These are phyloP conservation scores for Beauveria asiatica DNA, from an alignment of 2,329 filamentous ascomycete species.

Conservation along the genomic window DNA sequence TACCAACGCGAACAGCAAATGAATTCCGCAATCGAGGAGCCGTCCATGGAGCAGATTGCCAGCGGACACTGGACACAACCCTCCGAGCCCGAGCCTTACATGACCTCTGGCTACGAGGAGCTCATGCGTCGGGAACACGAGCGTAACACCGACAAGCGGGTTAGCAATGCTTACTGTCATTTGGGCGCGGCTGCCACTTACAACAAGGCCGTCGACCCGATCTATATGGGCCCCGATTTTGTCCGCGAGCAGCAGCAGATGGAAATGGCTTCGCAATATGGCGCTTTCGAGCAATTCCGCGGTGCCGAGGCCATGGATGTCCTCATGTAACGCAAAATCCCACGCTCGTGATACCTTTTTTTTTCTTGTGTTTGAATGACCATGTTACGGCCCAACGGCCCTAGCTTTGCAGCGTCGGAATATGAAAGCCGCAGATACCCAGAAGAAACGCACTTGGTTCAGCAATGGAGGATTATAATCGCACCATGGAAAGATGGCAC, in stretches of 20 bases:
- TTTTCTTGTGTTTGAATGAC: neutral
- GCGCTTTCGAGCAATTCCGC: conserved; percentile 45
- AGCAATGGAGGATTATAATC: conserved; percentile 1
- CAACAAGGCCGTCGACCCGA: conserved; percentile 56
- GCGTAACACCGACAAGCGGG: conserved; percentile 23
- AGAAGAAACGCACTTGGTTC: neutral
- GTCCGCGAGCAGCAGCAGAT: conserved; percentile 41
- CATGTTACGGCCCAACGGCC: neutral
- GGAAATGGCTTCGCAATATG: conserved; percentile 62
- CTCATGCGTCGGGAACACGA: conserved; percentile 58
- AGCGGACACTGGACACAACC: conserved; percentile 44
- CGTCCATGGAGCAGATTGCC: conserved; percentile 41
- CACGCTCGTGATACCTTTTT: neutral
- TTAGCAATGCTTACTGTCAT: conserved; percentile 35
- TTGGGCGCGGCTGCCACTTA: conserved; percentile 39
- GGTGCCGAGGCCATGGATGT: conserved; percentile 38
- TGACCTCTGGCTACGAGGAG: conserved; percentile 70
- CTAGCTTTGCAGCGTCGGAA: conserved; percentile 3
- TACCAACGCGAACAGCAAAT: conserved; percentile 41
- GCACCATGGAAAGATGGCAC: neutral
- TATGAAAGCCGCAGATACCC: conserved; percentile 8
- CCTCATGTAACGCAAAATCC: conserved; percentile 24
- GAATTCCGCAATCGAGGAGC: conserved; percentile 40
- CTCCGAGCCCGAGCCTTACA: conserved; percentile 67
- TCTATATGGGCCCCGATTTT: conserved; percentile 46